Percentiles rank a stretch among this genome's conserved stretches.
phyloP scores from a whole-genome alignment of 176 grass and related monocot genomes.

The Carex cristatella region DNA sequence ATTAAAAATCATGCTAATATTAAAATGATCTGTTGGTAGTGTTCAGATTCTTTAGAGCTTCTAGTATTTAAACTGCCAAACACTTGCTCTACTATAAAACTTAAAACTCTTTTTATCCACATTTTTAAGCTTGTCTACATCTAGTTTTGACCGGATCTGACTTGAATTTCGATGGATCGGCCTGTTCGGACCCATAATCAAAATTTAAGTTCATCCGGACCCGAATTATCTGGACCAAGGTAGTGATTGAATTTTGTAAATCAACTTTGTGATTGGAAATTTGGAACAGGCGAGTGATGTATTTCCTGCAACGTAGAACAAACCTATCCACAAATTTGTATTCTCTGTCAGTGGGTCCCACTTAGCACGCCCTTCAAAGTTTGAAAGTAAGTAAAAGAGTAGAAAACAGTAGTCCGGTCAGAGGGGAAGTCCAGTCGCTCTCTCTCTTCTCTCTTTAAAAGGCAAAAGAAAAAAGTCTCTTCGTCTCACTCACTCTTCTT shows the following conservation, averaged over 20 bases:
- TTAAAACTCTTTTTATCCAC: no score
- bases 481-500: not conserved
- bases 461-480: not conserved
- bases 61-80: no score
- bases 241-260: not conserved
- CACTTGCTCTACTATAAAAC: no score
- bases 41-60: no score
- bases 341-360: not conserved
- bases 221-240: no score
- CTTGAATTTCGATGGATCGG: no score
- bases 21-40: no score
- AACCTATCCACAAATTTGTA: not conserved
- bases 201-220: no score
- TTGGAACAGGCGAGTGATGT: not conserved
- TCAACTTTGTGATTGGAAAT: not conserved
- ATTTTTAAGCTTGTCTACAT: no score
- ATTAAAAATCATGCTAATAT: no score
- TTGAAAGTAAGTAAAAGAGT: not conserved
- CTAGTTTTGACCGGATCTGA: no score
- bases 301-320: not conserved
- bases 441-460: slow-evolving; percentile 8
- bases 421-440: not conserved
- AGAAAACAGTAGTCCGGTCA: not conserved
- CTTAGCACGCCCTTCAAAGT: not conserved
- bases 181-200: no score